Conservation (phyloP, 768 basidiomycete species). For the Mycena indigotica region DNA sequence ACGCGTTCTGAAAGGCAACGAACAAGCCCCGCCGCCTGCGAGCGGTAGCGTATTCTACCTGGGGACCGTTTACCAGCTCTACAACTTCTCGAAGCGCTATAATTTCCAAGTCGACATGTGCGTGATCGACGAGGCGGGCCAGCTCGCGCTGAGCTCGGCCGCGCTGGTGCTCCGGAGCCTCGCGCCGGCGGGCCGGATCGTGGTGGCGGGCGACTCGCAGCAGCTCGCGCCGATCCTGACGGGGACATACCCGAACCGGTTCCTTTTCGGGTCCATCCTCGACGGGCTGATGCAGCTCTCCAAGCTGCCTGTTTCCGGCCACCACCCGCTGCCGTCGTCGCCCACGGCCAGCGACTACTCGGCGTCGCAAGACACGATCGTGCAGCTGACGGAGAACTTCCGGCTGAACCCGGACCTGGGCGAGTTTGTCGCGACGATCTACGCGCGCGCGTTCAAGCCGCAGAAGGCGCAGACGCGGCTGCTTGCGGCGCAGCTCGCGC, state of each 20-base stretch:
- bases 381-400: conserved; percentile 56
- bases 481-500: conserved; percentile 38
- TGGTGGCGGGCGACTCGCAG: conserved; percentile 55
- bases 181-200: conserved; percentile 38
- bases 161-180: conserved; percentile 49
- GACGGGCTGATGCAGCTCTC: conserved; percentile 45
- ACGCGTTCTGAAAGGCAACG: conserved; percentile 42
- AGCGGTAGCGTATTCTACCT: conserved; percentile 42
- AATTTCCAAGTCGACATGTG: conserved; percentile 45
- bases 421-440: conserved; percentile 57
- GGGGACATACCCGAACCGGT: conserved; percentile 45
- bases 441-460: conserved; percentile 48
- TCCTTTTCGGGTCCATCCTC: conserved; percentile 51
- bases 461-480: conserved; percentile 48
- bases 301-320: conserved; percentile 14
- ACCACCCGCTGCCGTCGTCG: conserved; percentile 4
- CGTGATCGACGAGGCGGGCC: conserved; percentile 55
- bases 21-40: conserved; percentile 43
- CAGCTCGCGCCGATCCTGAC: conserved; percentile 53
- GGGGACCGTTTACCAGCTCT: conserved; percentile 54
- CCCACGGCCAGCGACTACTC: conserved; percentile 24
- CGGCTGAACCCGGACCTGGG: conserved; percentile 56
- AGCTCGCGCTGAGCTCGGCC: conserved; percentile 48
- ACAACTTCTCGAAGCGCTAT: conserved; percentile 47
- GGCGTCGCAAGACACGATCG: conserved; percentile 40